Percentiles rank a stretch among this genome's conserved stretches.
phyloP scores from a whole-genome alignment of 768 basidiomycete genomes.

The Phanerochaete sordida region DNA sequence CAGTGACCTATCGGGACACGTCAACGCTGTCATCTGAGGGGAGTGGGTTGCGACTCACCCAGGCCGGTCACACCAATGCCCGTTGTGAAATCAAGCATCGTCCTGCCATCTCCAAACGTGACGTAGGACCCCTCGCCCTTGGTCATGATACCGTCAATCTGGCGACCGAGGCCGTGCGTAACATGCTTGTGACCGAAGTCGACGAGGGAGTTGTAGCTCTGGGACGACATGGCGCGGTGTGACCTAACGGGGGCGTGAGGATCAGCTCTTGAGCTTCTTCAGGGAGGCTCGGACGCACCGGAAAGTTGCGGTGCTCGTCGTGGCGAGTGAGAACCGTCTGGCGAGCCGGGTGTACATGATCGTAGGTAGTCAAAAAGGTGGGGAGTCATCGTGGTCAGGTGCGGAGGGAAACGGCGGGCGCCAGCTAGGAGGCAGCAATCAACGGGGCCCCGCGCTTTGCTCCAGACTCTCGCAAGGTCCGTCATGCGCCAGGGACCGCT shows the following conservation, averaged over 20 bases:
- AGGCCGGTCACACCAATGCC: conserved; percentile 88
- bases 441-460: neutral
- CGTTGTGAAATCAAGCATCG: conserved; percentile 79
- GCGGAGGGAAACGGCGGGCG: neutral
- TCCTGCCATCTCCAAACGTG: conserved; percentile 65
- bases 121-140: conserved; percentile 76
- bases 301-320: neutral
- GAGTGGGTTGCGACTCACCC: conserved; percentile 37
- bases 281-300: neutral
- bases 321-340: neutral
- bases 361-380: neutral
- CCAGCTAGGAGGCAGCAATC: neutral
- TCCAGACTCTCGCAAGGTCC: neutral
- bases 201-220: conserved; percentile 19
- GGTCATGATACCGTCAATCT: conserved; percentile 53
- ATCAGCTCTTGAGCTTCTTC: neutral
- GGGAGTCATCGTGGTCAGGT: conserved; percentile 5
- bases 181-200: conserved; percentile 43
- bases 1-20: conserved; percentile 60
- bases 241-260: neutral
- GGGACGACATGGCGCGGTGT: neutral
- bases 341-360: conserved; percentile 9
- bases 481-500: no score
- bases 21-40: conserved; percentile 2
- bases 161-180: conserved; percentile 39